Evolutionary conservation across 176 grass and related monocot genomes (phyloP).

Genomic region (Avena eriantha): DNA sequence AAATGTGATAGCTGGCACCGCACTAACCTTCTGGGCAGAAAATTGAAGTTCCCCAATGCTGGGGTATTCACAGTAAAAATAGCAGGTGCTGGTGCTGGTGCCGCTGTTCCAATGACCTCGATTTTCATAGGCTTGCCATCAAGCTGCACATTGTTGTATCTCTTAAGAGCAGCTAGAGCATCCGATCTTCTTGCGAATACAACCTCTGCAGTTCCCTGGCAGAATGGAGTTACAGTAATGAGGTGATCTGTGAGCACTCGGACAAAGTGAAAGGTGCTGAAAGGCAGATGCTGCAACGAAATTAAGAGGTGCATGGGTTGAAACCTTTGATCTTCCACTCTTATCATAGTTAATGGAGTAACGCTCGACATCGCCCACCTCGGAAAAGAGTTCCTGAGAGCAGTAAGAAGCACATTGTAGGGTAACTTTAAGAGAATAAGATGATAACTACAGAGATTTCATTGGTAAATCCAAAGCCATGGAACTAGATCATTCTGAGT

Average conservation of each 20-base stretch:
- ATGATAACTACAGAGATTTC: not conserved
- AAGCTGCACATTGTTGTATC: slow-evolving; percentile 69
- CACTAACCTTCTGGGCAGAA: slow-evolving; percentile 51
- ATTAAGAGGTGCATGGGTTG: not conserved
- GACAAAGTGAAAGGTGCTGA: not conserved
- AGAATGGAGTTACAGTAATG: not conserved
- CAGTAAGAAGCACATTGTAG: slow-evolving; percentile 16
- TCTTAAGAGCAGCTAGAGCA: slow-evolving; percentile 74
- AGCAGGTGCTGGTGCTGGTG: slow-evolving; percentile 18
- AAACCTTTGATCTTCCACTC: slow-evolving; percentile 75
- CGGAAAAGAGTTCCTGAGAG: slow-evolving; percentile 68
- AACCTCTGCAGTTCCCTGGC: slow-evolving; percentile 75
- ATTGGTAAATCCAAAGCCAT: not conserved
- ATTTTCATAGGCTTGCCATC: slow-evolving; percentile 80
- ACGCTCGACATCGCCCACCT: slow-evolving; percentile 57
- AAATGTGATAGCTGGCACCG: not conserved
- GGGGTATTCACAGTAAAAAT: slow-evolving; percentile 32
- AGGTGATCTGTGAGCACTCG: slow-evolving; percentile 2
- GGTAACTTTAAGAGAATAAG: slow-evolving; percentile 4
- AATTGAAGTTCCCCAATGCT: slow-evolving; percentile 43
- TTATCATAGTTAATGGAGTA: slow-evolving; percentile 78
- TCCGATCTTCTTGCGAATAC: slow-evolving; percentile 63
- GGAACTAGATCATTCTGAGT: not conserved
- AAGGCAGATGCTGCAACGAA: not conserved
- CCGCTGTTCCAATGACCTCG: slow-evolving; percentile 58